Percentiles rank a stretch among this genome's conserved stretches.
These are phyloP conservation scores for Myxozyma melibiosi DNA, from an alignment of 805 yeast genomes.

Conservation along the genomic window DNA sequence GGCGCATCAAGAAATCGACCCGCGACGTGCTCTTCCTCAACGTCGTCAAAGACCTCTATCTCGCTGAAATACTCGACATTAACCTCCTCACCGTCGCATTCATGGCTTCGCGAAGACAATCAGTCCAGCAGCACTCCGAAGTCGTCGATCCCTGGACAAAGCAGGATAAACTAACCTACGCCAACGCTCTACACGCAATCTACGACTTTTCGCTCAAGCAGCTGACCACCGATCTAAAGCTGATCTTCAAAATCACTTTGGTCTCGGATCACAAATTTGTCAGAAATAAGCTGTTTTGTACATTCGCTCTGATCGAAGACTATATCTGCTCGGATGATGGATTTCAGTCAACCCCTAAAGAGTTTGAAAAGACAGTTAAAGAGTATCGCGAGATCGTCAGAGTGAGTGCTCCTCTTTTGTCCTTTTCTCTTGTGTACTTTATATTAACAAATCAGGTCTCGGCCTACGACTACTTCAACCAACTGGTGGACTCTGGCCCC, in stretches of 20 bases:
- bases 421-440: background rate
- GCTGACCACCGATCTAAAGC: background rate
- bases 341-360: constrained; percentile 10
- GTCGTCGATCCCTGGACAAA: constrained; percentile 20
- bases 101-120: background rate
- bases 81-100: background rate
- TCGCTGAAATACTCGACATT: background rate
- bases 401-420: background rate
- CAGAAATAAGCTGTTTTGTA: background rate
- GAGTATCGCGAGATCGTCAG: background rate
- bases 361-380: constrained; percentile 9
- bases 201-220: background rate
- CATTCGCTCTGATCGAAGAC: constrained; percentile 14
- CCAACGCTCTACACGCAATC: constrained; percentile 6
- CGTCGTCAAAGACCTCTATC: constrained; percentile 49
- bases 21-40: constrained; percentile 54
- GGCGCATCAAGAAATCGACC: constrained; percentile 61
- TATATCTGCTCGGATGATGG: constrained; percentile 12
- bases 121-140: background rate
- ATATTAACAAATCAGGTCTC: background rate
- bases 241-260: background rate
- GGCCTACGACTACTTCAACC: constrained; percentile 7
- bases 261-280: background rate
- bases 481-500: background rate
- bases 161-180: constrained; percentile 17